phyloP scores from a whole-genome alignment of 345 rosid genomes.

The Melastoma malabathricum region DNA sequence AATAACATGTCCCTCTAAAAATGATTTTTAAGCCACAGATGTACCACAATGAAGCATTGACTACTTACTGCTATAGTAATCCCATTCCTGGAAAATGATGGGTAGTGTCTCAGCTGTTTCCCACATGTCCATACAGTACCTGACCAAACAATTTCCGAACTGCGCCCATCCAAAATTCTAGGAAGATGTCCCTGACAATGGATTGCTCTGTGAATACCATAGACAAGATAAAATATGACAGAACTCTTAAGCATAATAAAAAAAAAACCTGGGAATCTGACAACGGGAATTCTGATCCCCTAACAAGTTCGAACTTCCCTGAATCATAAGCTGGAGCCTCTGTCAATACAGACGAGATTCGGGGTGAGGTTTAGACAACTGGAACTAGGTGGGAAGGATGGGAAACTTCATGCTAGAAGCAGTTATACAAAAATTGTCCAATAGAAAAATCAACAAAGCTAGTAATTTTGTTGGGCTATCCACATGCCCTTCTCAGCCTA shows the following conservation, averaged over 20 bases:
- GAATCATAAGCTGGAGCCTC: conserved; percentile 38
- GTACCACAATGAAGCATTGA: too few species aligned
- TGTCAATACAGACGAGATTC: conserved; percentile 15
- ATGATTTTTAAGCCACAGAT: too few species aligned
- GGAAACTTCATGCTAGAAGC: not conserved
- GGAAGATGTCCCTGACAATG: conserved; percentile 37
- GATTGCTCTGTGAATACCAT: conserved; percentile 4
- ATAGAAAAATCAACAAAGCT: not conserved
- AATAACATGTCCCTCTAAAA: not conserved
- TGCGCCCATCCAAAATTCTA: conserved; percentile 35
- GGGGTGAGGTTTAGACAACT: too few species aligned
- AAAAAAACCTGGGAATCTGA: conserved; percentile 21
- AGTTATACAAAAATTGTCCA: not conserved
- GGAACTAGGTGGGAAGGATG: too few species aligned
- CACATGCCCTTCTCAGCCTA: not conserved
- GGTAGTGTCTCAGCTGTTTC: conserved; percentile 88
- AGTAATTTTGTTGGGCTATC: not conserved
- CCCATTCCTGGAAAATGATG: conserved; percentile 73
- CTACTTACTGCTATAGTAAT: conserved; percentile 63
- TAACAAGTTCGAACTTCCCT: conserved; percentile 31
- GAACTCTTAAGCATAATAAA: conserved; percentile 6
- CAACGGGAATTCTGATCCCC: conserved; percentile 31
- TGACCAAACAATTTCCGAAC: conserved; percentile 75
- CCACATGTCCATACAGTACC: conserved; percentile 82
- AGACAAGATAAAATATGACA: conserved; percentile 7